Conservation (phyloP, 169 alveolate genomes). For the Theileria luwenshuni region DNA sequence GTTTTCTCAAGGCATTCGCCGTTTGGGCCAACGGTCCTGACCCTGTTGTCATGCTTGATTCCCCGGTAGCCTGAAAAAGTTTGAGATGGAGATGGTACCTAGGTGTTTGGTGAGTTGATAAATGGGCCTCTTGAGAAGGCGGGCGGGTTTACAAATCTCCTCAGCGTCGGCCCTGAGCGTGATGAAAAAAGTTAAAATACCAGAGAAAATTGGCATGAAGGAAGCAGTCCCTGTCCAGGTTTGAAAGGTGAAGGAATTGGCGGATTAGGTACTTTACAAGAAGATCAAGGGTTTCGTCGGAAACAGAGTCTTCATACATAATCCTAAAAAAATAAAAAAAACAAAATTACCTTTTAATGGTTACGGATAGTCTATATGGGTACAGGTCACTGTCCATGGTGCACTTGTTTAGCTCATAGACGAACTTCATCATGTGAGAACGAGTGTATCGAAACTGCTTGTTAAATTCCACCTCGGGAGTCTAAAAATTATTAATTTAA, state of each 20-base stretch:
- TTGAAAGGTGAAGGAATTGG: slow-evolving; percentile 55
- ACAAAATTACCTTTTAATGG: slow-evolving; percentile 24
- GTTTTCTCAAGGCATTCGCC: no score
- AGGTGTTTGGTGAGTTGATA: slow-evolving; percentile 59
- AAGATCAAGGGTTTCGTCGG: slow-evolving; percentile 29
- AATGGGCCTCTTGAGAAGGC: slow-evolving; percentile 62
- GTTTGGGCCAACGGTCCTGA: no score
- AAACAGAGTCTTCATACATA: slow-evolving; percentile 57
- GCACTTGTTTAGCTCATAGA: slow-evolving; percentile 58
- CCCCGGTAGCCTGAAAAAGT: neutral
- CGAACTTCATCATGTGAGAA: slow-evolving; percentile 59
- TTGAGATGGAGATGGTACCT: slow-evolving; percentile 25
- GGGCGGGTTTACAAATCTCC: slow-evolving; percentile 51
- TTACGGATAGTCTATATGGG: slow-evolving; percentile 45
- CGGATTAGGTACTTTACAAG: slow-evolving; percentile 65
- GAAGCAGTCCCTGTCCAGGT: slow-evolving; percentile 38
- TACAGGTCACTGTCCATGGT: slow-evolving; percentile 50
- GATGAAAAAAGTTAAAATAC: slow-evolving; percentile 11
- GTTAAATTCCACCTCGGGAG: slow-evolving; percentile 56
- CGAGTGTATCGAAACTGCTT: slow-evolving; percentile 48
- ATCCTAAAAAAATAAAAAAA: slow-evolving; percentile 20
- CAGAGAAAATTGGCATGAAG: slow-evolving; percentile 67
- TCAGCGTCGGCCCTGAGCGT: slow-evolving; percentile 57
- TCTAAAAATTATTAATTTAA: slow-evolving; percentile 13
- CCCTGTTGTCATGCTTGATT: neutral